Conservation (phyloP, 495 filamentous ascomycete species). For the Lentithecium fluviatile region DNA sequence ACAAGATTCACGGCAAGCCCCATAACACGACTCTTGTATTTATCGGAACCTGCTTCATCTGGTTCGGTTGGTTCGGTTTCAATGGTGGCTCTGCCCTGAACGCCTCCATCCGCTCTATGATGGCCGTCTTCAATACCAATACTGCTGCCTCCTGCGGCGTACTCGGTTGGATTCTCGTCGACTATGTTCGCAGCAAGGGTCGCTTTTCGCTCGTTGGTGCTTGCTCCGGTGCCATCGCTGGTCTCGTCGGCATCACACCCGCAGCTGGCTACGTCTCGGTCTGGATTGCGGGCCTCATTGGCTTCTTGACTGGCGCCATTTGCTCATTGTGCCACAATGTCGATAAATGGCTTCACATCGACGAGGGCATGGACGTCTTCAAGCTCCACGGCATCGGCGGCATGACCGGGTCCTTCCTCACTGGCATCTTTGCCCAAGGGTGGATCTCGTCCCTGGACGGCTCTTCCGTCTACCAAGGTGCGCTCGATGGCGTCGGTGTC, state of each 20-base stretch:
- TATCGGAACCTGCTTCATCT: conserved; percentile 58
- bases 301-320: conserved; percentile 56
- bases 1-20: conserved; percentile 49
- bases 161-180: conserved; percentile 60
- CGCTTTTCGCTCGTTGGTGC: conserved; percentile 61
- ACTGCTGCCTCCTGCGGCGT: conserved; percentile 57
- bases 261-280: conserved; percentile 60
- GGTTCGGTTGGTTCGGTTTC: conserved; percentile 63
- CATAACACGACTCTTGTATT: conserved; percentile 60
- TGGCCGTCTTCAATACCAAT: conserved; percentile 63
- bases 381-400: conserved; percentile 63
- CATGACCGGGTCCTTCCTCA: conserved; percentile 61
- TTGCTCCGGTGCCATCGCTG: conserved; percentile 63
- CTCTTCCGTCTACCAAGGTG: conserved; percentile 50
- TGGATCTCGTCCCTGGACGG: conserved; percentile 50
- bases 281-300: conserved; percentile 59
- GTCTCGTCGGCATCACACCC: conserved; percentile 64
- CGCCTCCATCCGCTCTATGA: conserved; percentile 56
- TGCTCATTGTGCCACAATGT: conserved; percentile 54
- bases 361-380: conserved; percentile 64
- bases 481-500: conserved; percentile 57
- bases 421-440: conserved; percentile 58
- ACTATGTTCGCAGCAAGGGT: conserved; percentile 54
- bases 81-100: conserved; percentile 62
- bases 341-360: conserved; percentile 59